These are phyloP conservation scores for Hypoxylon sp. DNA, from an alignment of 2,329 filamentous ascomycete genomes.

Conservation along the genomic window DNA sequence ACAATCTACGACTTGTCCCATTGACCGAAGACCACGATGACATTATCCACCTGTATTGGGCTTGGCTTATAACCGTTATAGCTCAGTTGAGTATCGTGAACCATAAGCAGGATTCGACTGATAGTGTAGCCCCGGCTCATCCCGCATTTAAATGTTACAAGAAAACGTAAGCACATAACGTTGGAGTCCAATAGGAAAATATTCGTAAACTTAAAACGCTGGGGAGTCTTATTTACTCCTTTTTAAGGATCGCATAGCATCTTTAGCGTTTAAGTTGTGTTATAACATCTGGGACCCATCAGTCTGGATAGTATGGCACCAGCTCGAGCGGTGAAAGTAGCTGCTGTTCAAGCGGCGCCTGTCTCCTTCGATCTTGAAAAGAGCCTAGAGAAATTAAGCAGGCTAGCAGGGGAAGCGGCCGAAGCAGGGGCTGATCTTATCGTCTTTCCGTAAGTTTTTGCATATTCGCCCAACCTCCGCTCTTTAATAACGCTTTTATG, in stretches of 20 bases:
- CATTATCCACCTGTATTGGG: slow-evolving; percentile 25
- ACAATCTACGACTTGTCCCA: slow-evolving; percentile 36
- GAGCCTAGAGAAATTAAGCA: slow-evolving; percentile 56
- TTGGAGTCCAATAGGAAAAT: slow-evolving; percentile 26
- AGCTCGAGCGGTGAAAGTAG: slow-evolving; percentile 55
- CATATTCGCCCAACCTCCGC: slow-evolving; percentile 22
- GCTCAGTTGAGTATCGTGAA: slow-evolving; percentile 19
- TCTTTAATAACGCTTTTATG: slow-evolving; percentile 21
- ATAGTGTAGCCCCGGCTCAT: slow-evolving; percentile 36
- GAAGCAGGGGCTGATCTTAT: slow-evolving; percentile 58
- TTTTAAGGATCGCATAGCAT: slow-evolving; percentile 12
- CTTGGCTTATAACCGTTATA: slow-evolving; percentile 33
- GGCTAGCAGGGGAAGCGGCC: slow-evolving; percentile 56
- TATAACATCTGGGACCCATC: slow-evolving; percentile 26
- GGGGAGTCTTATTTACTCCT: slow-evolving; percentile 16
- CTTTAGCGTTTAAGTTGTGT: slow-evolving; percentile 21
- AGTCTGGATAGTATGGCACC: slow-evolving; percentile 37
- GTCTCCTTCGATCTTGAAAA: slow-evolving; percentile 58
- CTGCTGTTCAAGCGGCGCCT: slow-evolving; percentile 59
- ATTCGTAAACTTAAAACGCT: slow-evolving; percentile 4
- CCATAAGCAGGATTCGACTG: slow-evolving; percentile 22
- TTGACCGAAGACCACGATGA: slow-evolving; percentile 35
- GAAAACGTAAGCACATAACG: slow-evolving; percentile 12
- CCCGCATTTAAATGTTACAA: slow-evolving; percentile 18
- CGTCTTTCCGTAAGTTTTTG: slow-evolving; percentile 58